Base-by-base conservation (phyloP, 257 asterid species). In the Craterostigma plantagineum region DNA sequence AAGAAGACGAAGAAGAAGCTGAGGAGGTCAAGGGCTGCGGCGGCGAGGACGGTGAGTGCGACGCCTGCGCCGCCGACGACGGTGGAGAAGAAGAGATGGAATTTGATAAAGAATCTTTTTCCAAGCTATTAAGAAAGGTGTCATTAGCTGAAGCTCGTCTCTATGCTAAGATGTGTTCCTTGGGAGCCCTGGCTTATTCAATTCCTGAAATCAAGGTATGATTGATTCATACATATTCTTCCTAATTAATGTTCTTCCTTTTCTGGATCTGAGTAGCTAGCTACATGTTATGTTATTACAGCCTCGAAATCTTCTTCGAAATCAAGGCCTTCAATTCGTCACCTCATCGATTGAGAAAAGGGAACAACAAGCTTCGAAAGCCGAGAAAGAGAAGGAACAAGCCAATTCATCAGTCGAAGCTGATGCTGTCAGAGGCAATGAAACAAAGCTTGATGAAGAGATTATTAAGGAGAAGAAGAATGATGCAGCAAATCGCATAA, bases 341-440 rank as follows among this genome's bases (percentile, higher is more conserved):
- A 83, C 92, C 38, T 90, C 99, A 1, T 90, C 99, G 0, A 11
- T 75, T 33, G 96, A 77, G 70, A 90, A 77, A 70, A 90, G 69
- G 66, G 81, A 90, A 15, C 84, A n/a, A n/a, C n/a, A 65, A 44
- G 74, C 65, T 1, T 9, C 46, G 55, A 77, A 63, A 35, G 62
- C 54, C 14, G 86, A 79, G 39, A 74, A 58, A 53, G 85, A 68
- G 62, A 70, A 65, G 64, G 36, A 41, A 4, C 65, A 43, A 38
- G 67, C 11, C 41, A 57, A 47, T 35, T 33, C 41, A 18, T 59
- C 57, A 36, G 43, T 39, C 2, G 56, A 59, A 52, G 45, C 62
- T 18, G 16, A 46, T 33, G 68, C 50, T 35, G 36, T 14, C 18
- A 55, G 63, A 45, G 67, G 42, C 34, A 42, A 15, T n/a, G 50